Evolutionary conservation across 2,329 filamentous ascomycete species (phyloP).

Genomic region (Aquanectria penicillioides): DNA sequence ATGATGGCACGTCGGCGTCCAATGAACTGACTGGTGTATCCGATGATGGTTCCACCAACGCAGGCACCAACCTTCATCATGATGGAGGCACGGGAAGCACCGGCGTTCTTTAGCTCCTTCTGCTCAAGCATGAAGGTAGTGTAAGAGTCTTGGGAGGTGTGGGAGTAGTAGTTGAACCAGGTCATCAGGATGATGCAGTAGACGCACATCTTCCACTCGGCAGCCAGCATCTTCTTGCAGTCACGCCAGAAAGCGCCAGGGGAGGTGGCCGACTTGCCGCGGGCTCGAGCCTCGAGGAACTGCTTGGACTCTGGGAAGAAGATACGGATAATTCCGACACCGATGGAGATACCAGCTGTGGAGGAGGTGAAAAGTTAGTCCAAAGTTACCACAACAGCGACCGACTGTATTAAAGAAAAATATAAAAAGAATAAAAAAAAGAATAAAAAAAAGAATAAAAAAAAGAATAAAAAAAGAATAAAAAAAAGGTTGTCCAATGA

Average conservation of each 20-base stretch:
- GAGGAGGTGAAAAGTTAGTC: slow-evolving; percentile 19
- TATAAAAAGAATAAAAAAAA: no score
- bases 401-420: no score
- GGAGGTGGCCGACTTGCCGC: slow-evolving; percentile 60
- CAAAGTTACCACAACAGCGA: rapidly evolving
- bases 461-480: not conserved
- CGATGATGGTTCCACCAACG: slow-evolving; percentile 77
- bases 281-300: slow-evolving; percentile 75
- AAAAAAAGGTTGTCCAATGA: no score
- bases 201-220: slow-evolving; percentile 80
- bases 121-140: slow-evolving; percentile 82
- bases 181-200: slow-evolving; percentile 85
- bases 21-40: slow-evolving; percentile 79
- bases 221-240: slow-evolving; percentile 71
- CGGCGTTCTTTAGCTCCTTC: slow-evolving; percentile 72
- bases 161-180: slow-evolving; percentile 79
- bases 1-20: slow-evolving; percentile 78
- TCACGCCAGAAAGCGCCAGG: slow-evolving; percentile 73
- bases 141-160: slow-evolving; percentile 84
- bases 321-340: slow-evolving; percentile 73
- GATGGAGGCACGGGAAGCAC: slow-evolving; percentile 79
- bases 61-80: slow-evolving; percentile 83
- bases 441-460: no score
- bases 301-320: slow-evolving; percentile 79
- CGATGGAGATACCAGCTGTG: slow-evolving; percentile 71